Evolutionary conservation across 2,329 filamentous ascomycete genomes (phyloP).

Genomic region (Alternaria dauci): DNA sequence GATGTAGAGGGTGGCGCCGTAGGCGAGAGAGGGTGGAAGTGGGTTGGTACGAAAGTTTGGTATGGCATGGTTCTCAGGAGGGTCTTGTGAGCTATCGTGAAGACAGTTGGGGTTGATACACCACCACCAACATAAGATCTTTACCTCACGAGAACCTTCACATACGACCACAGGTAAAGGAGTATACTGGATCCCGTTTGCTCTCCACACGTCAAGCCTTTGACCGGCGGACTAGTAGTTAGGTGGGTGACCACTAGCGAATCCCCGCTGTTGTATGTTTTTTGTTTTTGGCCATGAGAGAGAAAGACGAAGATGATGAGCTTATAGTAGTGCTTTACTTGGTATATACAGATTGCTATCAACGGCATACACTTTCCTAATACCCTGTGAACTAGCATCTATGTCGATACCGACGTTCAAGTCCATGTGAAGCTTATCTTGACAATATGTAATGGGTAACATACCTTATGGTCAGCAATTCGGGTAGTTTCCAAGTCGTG

Average conservation of each 20-base stretch:
- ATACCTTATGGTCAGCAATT: background rate
- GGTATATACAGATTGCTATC: background rate
- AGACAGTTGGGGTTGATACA: background rate
- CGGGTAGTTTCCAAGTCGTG: background rate
- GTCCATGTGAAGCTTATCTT: background rate
- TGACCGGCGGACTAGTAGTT: background rate
- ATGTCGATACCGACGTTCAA: too few relatives aligned
- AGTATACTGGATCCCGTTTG: background rate
- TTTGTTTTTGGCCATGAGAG: background rate
- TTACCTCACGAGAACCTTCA: background rate
- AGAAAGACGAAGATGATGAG: background rate
- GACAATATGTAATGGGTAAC: background rate
- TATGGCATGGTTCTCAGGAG: constrained; percentile 46
- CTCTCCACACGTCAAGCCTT: background rate
- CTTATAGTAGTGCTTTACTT: background rate
- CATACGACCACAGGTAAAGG: background rate
- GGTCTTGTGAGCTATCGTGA: background rate
- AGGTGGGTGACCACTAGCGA: background rate
- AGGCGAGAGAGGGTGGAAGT: constrained; percentile 50
- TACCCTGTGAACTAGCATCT: too few relatives aligned
- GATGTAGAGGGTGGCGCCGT: constrained; percentile 44
- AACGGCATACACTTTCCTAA: background rate
- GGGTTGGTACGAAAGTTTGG: constrained; percentile 53
- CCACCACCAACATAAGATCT: background rate
- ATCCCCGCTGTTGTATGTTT: background rate